Base-by-base conservation (phyloP, 768 basidiomycete genomes). In the Pholiota conissans region DNA sequence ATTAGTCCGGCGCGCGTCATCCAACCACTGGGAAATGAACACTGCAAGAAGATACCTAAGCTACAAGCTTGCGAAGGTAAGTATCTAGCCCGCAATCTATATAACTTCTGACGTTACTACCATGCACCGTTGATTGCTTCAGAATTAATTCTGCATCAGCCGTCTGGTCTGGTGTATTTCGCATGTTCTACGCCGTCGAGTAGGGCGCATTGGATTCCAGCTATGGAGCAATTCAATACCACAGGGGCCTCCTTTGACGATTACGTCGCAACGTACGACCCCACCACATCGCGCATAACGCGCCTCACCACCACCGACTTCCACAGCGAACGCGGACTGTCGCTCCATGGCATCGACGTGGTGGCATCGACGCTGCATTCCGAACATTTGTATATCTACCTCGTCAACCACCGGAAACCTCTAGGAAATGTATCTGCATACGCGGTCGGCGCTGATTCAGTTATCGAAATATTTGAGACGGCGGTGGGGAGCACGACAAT, bases 401-500 rank as follows among this genome's bases (percentile, higher is more conserved):
- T 87, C n/a, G 74, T 91, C 61, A 91, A 91, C 67, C 89, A 91
- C 65, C 84, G 86, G 29, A 71, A 70, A 22, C 89, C 87, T 0
- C 55, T 74, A 2, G 69, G 68, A 14, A 74, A 68, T 11, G 62
- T 68, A 11, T 66, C 73, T 22, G 69, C 81, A 1, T 57, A 52
- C 3, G 60, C 65, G 11, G 74, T 79, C 5, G 90, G 90, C n/a
- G 87, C 89, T 1, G 84, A 91, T 65, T 89, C 88, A 0, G 80
- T 76, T 51, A 72, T 92, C 22, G 90, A 92, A 65, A 75, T 92
- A 18, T 90, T 91, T 67, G 79, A 78, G 63, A 85, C 84, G 0
- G 68, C 59, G 0, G 62, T 80, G 3, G 81, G 82, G 7, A 71
- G 76, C 55, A 63, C 69, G 24, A 72, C 66, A 3, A 63, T 90